phyloP scores from a whole-genome alignment of 2,329 filamentous ascomycete genomes.

The Trichoderma sp. region DNA sequence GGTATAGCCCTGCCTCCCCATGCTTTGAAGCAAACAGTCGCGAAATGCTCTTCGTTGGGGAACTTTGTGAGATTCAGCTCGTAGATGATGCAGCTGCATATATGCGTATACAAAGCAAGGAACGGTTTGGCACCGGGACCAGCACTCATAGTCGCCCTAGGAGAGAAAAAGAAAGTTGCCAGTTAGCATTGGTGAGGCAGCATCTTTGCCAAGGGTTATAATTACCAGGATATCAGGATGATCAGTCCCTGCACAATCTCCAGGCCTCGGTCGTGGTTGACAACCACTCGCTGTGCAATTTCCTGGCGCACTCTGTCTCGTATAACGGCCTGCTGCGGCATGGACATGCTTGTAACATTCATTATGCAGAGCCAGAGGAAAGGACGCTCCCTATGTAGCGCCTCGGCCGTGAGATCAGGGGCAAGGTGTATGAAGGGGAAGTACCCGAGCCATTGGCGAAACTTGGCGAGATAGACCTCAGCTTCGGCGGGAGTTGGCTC shows the following conservation, averaged over 20 bases:
- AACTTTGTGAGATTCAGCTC: slow-evolving; percentile 46
- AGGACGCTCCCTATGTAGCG: slow-evolving; percentile 41
- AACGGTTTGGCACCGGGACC: slow-evolving; percentile 40
- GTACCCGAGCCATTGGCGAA: slow-evolving; percentile 40
- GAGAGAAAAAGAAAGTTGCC: not conserved
- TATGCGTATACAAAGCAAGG: slow-evolving; percentile 41
- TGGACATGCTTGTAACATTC: slow-evolving; percentile 43
- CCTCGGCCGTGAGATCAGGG: slow-evolving; percentile 34
- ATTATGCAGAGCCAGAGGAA: slow-evolving; percentile 51
- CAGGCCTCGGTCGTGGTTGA: slow-evolving; percentile 47
- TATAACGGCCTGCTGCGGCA: slow-evolving; percentile 38
- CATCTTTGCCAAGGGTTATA: not conserved
- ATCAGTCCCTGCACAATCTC: slow-evolving; percentile 53
- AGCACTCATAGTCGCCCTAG: slow-evolving; percentile 40
- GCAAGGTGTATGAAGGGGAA: slow-evolving; percentile 46
- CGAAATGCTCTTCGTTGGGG: slow-evolving; percentile 35
- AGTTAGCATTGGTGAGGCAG: not conserved
- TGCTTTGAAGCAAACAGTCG: slow-evolving; percentile 36
- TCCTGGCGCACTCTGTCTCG: slow-evolving; percentile 42
- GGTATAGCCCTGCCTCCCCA: slow-evolving; percentile 29
- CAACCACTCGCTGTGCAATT: slow-evolving; percentile 44
- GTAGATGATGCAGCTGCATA: slow-evolving; percentile 43
- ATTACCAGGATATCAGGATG: slow-evolving; percentile 44
- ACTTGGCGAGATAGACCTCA: slow-evolving; percentile 40
- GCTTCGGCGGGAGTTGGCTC: slow-evolving; percentile 37